These are phyloP conservation scores for Cercophora samala DNA, from an alignment of 495 filamentous ascomycete genomes.

Conservation along the genomic window DNA sequence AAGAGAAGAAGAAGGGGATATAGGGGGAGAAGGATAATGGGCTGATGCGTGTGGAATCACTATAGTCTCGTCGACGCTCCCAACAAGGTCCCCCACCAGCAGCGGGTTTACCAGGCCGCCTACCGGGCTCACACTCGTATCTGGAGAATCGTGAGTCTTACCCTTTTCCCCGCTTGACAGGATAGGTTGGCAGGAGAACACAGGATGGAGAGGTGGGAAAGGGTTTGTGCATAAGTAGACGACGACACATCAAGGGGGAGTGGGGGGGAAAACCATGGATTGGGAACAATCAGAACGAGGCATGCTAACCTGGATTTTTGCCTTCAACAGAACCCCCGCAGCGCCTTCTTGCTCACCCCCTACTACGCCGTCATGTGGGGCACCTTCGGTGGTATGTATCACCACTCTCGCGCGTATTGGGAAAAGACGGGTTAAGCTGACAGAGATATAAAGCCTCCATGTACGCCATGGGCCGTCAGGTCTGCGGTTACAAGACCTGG, in stretches of 20 bases:
- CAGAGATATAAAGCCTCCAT: constrained; percentile 55
- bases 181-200: no score
- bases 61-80: constrained; percentile 68
- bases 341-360: constrained; percentile 63
- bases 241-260: no score
- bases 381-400: constrained; percentile 45
- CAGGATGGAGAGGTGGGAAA: no score
- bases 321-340: constrained; percentile 55
- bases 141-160: constrained; percentile 77
- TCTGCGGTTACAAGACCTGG: constrained; percentile 83
- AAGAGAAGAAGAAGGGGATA: neutral
- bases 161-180: neutral
- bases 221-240: no score
- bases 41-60: no score
- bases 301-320: neutral
- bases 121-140: constrained; percentile 66
- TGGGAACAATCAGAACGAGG: neutral
- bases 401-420: constrained; percentile 19
- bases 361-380: constrained; percentile 72
- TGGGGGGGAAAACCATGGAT: no score
- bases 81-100: constrained; percentile 83
- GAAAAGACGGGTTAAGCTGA: constrained; percentile 37
- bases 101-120: constrained; percentile 77
- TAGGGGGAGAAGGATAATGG: constrained; percentile 18
- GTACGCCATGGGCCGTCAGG: constrained; percentile 56